Evolutionary conservation across 805 yeast species (phyloP).

Genomic region (Ogataea philodendri): DNA sequence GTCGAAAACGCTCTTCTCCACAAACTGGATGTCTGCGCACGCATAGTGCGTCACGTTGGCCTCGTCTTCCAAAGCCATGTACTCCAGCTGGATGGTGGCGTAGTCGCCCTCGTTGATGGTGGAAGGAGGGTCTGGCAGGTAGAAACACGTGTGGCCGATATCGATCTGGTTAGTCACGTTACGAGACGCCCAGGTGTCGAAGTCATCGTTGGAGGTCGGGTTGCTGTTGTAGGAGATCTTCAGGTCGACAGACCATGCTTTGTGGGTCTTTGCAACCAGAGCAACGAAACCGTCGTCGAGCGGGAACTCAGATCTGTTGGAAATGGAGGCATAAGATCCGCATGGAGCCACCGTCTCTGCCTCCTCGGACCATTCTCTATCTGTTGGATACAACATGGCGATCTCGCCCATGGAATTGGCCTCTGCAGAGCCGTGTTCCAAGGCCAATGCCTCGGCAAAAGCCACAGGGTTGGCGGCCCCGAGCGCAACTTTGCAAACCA

Average conservation of each 20-base stretch:
- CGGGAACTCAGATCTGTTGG: conserved; percentile 45
- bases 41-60: conserved; percentile 43
- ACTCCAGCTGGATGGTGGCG: conserved; percentile 46
- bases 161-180: conserved; percentile 40
- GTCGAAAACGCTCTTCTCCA: conserved; percentile 40
- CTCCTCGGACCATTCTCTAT: conserved; percentile 46
- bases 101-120: conserved; percentile 37
- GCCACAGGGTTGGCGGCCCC: conserved; percentile 32
- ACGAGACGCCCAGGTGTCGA: conserved; percentile 39
- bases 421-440: conserved; percentile 37
- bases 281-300: conserved; percentile 47
- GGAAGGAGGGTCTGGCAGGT: conserved; percentile 42
- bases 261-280: conserved; percentile 41
- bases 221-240: conserved; percentile 40
- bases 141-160: conserved; percentile 47
- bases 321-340: conserved; percentile 37
- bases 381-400: conserved; percentile 41
- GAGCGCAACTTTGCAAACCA: conserved; percentile 16
- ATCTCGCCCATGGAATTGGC: conserved; percentile 41
- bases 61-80: conserved; percentile 42
- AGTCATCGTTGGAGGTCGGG: conserved; percentile 41
- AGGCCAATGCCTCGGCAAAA: conserved; percentile 33
- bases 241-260: conserved; percentile 40
- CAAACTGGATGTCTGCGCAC: conserved; percentile 45
- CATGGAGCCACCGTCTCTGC: conserved; percentile 46